These are phyloP conservation scores for Coemansia erecta DNA, from an alignment of 192 early-diverging fungal species.

Conservation along the genomic window DNA sequence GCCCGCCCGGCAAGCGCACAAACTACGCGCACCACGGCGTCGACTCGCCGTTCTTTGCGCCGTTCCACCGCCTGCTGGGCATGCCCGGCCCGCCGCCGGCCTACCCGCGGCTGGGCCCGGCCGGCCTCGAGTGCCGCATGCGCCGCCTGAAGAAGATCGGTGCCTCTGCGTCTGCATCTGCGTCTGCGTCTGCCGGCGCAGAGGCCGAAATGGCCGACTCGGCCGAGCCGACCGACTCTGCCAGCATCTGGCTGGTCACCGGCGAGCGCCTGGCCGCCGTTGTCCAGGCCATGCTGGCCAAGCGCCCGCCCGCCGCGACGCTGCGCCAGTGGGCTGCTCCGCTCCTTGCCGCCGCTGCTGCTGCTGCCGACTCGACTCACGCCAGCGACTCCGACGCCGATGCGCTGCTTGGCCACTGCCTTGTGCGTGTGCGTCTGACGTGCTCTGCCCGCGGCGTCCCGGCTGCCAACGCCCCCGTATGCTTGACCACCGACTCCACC, in stretches of 20 bases:
- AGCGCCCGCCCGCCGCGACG: not conserved
- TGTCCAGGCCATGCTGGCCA: slow-evolving; percentile 8
- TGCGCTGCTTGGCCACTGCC: slow-evolving; percentile 19
- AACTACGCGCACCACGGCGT: slow-evolving; percentile 76
- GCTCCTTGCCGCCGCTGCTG: slow-evolving; percentile 11
- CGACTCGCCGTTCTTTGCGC: slow-evolving; percentile 66
- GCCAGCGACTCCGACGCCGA: not conserved
- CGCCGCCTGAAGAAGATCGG: slow-evolving; percentile 27
- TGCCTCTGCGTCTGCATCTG: not conserved
- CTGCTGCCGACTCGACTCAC: too few species aligned
- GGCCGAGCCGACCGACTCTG: slow-evolving; percentile 2
- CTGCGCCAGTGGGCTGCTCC: slow-evolving; percentile 35
- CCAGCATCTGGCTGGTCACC: slow-evolving; percentile 30
- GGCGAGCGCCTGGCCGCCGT: slow-evolving; percentile 23
- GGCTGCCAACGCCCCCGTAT: slow-evolving; percentile 36
- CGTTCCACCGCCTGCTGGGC: slow-evolving; percentile 57
- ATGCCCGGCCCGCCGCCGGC: slow-evolving; percentile 8
- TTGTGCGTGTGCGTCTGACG: slow-evolving; percentile 41
- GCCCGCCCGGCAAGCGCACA: slow-evolving; percentile 75
- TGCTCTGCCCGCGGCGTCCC: slow-evolving; percentile 41
- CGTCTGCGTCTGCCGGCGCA: not conserved
- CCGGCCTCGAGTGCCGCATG: slow-evolving; percentile 39
- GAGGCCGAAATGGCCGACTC: too few species aligned
- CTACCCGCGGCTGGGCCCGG: slow-evolving; percentile 22
- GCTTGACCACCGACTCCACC: slow-evolving; percentile 2